Evolutionary conservation across 2,329 filamentous ascomycete species (phyloP).

Genomic region (Colletotrichum sublineola): DNA sequence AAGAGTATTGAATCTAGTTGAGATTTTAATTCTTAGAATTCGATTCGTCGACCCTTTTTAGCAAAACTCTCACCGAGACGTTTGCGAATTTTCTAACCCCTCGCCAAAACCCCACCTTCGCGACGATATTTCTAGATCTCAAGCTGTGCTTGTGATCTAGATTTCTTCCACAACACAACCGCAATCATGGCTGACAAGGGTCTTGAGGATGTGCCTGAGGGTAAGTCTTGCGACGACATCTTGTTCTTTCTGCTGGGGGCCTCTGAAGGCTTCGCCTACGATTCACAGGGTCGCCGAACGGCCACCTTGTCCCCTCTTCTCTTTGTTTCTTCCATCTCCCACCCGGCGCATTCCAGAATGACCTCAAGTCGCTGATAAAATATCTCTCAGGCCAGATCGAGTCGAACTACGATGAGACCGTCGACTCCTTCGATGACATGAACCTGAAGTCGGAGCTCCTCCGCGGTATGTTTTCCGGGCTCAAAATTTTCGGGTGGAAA

Average conservation of each 20-base stretch:
- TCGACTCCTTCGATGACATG: constrained; percentile 99
- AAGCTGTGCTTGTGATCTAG: constrained; percentile 85
- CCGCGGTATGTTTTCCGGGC: constrained; percentile 69
- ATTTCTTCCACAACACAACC: constrained; percentile 68
- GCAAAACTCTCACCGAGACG: constrained; percentile 39
- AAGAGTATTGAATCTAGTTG: constrained; percentile 63
- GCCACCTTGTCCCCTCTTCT: constrained; percentile 7
- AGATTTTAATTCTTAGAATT: constrained; percentile 48
- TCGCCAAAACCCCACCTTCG: constrained; percentile 46
- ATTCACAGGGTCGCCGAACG: neutral
- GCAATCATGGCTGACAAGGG: constrained; percentile 99
- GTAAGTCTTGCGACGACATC: constrained; percentile 50
- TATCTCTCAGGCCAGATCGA: constrained; percentile 87
- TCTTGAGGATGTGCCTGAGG: constrained; percentile 97
- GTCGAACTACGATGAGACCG: constrained; percentile 99
- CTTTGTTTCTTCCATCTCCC: neutral
- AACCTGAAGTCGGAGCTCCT: constrained; percentile 96
- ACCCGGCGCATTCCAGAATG: constrained; percentile 25
- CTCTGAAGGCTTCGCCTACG: neutral
- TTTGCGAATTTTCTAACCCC: constrained; percentile 56
- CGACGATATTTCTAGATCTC: constrained; percentile 70
- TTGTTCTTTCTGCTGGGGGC: neutral
- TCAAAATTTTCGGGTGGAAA: constrained; percentile 37
- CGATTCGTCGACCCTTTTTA: constrained; percentile 46
- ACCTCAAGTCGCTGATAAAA: constrained; percentile 43